phyloP scores from a whole-genome alignment of 495 filamentous ascomycete genomes.

The Elaphomyces granulatus region DNA sequence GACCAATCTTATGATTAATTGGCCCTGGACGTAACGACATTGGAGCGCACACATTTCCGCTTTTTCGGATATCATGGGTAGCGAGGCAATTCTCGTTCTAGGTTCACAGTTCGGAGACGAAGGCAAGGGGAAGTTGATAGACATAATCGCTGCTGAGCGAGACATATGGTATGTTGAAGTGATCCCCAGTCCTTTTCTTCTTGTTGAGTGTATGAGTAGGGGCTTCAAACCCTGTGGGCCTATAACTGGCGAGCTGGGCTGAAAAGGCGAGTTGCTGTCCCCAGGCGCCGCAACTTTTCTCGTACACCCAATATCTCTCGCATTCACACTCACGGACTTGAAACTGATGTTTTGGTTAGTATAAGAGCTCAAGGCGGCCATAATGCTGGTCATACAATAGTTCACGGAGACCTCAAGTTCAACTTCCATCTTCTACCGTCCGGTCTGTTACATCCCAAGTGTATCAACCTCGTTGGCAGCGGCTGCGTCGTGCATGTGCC shows the following conservation, averaged over 20 bases:
- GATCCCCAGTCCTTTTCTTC: no score
- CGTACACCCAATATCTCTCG: conserved; percentile 1
- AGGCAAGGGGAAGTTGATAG: conserved; percentile 61
- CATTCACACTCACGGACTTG: conserved; percentile 2
- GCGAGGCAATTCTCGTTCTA: no score
- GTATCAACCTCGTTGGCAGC: conserved; percentile 72
- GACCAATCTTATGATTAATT: no score
- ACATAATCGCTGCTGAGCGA: conserved; percentile 44
- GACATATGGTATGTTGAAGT: conserved; percentile 46
- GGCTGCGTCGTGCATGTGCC: conserved; percentile 77
- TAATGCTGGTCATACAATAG: conserved; percentile 42
- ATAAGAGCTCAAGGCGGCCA: background rate
- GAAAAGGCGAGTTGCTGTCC: no score
- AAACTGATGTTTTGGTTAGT: background rate
- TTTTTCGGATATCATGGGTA: no score
- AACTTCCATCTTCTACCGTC: conserved; percentile 60
- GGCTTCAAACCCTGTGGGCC: no score
- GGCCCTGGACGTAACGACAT: no score
- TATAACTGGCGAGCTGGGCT: no score
- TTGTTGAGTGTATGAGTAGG: no score
- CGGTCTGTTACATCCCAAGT: conserved; percentile 57
- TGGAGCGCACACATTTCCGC: no score
- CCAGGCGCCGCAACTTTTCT: conserved; percentile 46
- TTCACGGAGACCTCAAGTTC: conserved; percentile 45
- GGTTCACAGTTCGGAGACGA: conserved; percentile 59